Evolutionary conservation across 257 asterid species (phyloP).

Genomic region (Voacanga thouarsii): DNA sequence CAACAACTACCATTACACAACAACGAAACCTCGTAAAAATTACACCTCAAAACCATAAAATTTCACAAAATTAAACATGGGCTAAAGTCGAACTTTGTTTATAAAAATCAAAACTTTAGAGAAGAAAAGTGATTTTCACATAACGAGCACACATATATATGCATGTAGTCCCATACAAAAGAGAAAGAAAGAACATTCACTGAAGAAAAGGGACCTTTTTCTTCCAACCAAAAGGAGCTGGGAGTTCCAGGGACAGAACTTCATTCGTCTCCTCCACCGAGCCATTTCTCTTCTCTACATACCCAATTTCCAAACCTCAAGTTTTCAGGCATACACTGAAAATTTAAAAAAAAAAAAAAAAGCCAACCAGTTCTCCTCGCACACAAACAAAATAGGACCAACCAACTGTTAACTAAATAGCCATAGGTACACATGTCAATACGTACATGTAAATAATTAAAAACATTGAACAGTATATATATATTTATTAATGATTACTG

Average conservation of each 20-base stretch:
- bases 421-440: constrained; percentile 2
- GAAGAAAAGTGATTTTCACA: neutral
- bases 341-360: neutral
- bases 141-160: neutral
- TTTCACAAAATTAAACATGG: neutral
- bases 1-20: neutral
- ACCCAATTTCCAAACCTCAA: constrained; percentile 3
- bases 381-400: constrained; percentile 16
- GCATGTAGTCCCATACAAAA: too few species aligned
- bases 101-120: constrained; percentile 5
- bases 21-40: neutral
- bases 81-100: neutral
- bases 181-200: neutral
- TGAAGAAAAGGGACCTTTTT: constrained; percentile 25
- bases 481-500: neutral
- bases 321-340: neutral
- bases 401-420: constrained; percentile 19
- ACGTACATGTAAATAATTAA: neutral
- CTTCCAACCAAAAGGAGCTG: constrained; percentile 43
- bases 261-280: constrained; percentile 30
- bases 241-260: constrained; percentile 35
- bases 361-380: neutral
- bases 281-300: constrained; percentile 26
- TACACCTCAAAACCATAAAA: constrained; percentile 12
- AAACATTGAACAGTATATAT: too few species aligned